phyloP scores from a whole-genome alignment of 192 early-diverging fungal species.

The Gonapodya sp. region DNA sequence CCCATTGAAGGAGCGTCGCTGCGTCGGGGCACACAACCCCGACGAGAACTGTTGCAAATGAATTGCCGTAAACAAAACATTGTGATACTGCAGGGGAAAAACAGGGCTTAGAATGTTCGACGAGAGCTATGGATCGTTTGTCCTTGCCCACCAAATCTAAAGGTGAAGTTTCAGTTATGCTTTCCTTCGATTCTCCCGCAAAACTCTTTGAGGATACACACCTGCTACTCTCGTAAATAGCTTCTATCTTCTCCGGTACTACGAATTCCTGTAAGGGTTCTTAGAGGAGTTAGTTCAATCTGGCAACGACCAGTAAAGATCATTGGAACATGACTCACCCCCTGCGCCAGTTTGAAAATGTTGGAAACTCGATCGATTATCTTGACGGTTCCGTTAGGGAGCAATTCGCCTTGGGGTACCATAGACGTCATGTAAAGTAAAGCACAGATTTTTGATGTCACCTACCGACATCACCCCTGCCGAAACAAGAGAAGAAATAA shows the following conservation, averaged over 20 bases:
- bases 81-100: not conserved
- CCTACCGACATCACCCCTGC: not conserved
- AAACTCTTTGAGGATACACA: not conserved
- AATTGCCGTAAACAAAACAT: not conserved
- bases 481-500: not conserved
- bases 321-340: not conserved
- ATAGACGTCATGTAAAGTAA: too few relatives aligned
- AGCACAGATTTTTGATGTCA: not conserved
- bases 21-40: not conserved
- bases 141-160: not conserved
- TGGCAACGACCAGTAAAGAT: too few relatives aligned
- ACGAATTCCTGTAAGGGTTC: too few relatives aligned
- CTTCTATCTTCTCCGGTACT: not conserved
- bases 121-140: not conserved
- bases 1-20: not conserved
- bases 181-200: not conserved
- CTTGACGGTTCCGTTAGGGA: slow-evolving; percentile 6
- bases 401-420: not conserved
- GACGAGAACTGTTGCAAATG: not conserved
- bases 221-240: not conserved
- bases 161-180: not conserved
- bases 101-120: not conserved
- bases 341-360: slow-evolving; percentile 16
- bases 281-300: too few relatives aligned
- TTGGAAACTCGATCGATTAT: slow-evolving; percentile 12